phyloP scores from a whole-genome alignment of 306 rosid genomes.

The Arachis stenosperma region DNA sequence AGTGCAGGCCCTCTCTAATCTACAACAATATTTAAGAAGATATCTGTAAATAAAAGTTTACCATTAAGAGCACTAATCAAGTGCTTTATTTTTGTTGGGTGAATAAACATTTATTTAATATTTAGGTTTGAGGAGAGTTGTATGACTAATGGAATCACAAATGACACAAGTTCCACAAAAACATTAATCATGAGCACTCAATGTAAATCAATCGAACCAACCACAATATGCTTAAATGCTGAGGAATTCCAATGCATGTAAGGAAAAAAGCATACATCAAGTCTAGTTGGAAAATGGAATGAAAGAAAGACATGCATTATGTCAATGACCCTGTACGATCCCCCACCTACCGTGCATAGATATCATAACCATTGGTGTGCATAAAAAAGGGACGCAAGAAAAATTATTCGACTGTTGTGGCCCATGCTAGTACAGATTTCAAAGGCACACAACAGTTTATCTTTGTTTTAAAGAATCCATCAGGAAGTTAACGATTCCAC shows the following conservation, averaged over 20 bases:
- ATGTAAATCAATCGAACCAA: neutral
- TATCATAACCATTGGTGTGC: constrained; percentile 3
- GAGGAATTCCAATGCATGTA: constrained; percentile 9
- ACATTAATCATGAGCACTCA: neutral
- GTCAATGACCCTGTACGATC: constrained; percentile 13
- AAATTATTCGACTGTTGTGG: neutral
- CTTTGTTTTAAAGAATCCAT: constrained; percentile 2
- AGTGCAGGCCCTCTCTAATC: constrained; percentile 96
- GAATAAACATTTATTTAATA: constrained; percentile 3
- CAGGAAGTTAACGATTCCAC: constrained; percentile 12
- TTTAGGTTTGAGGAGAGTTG: constrained; percentile 13
- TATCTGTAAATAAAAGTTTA: constrained; percentile 11
- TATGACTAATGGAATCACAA: constrained; percentile 1
- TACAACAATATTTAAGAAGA: constrained; percentile 47
- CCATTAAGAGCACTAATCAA: neutral
- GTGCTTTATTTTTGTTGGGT: too few species aligned
- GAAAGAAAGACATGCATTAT: constrained; percentile 5
- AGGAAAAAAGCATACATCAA: constrained; percentile 3
- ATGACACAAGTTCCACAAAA: constrained; percentile 2
- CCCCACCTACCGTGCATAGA: neutral
- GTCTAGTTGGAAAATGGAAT: constrained; percentile 9
- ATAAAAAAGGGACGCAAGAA: neutral
- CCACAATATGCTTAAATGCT: neutral
- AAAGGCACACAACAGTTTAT: neutral
- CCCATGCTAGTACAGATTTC: neutral